Percentiles rank a stretch among this genome's conserved stretches.
Conservation (phyloP, 768 basidiomycete genomes). For the Clitopilus passeckerianus region DNA sequence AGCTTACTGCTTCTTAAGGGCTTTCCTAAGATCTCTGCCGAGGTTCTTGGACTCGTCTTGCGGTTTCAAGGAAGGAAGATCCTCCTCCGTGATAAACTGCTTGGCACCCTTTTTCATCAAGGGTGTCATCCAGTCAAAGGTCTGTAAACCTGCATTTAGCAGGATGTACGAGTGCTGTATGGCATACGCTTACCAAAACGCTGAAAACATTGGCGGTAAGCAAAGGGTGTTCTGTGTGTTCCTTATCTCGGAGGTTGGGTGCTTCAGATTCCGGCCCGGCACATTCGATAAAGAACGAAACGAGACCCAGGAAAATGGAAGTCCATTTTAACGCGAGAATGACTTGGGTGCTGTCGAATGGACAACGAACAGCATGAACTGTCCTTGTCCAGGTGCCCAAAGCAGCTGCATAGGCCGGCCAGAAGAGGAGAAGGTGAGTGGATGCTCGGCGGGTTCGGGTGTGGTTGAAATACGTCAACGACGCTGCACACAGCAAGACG, state of each 20-base stretch:
- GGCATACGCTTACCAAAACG: constrained; percentile 41
- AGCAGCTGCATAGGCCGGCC: constrained; percentile 59
- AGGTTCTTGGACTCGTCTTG: constrained; percentile 69
- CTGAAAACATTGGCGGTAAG: constrained; percentile 79
- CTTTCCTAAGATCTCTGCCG: constrained; percentile 50
- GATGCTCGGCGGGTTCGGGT: constrained; percentile 67
- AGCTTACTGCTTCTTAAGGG: constrained; percentile 60
- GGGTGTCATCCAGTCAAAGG: constrained; percentile 83
- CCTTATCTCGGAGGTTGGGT: constrained; percentile 22
- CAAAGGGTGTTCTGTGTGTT: constrained; percentile 59
- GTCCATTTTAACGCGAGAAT: constrained; percentile 41
- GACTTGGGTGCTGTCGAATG: constrained; percentile 22
- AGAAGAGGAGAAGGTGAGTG: constrained; percentile 72
- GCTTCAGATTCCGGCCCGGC: constrained; percentile 53
- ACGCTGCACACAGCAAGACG: constrained; percentile 39
- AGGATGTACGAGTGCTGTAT: neutral
- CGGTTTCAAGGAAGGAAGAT: constrained; percentile 71
- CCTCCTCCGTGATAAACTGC: constrained; percentile 75
- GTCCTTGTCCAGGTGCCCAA: constrained; percentile 62
- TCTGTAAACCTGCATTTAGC: constrained; percentile 24
- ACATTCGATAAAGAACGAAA: constrained; percentile 63
- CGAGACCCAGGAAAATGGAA: constrained; percentile 37
- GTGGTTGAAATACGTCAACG: constrained; percentile 66
- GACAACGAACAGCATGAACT: constrained; percentile 17
- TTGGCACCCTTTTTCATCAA: constrained; percentile 69